Percentiles rank a stretch among this genome's conserved stretches.
phyloP scores from a whole-genome alignment of 352 stramenopile genomes.

The Aphanomyces cochlioides region DNA sequence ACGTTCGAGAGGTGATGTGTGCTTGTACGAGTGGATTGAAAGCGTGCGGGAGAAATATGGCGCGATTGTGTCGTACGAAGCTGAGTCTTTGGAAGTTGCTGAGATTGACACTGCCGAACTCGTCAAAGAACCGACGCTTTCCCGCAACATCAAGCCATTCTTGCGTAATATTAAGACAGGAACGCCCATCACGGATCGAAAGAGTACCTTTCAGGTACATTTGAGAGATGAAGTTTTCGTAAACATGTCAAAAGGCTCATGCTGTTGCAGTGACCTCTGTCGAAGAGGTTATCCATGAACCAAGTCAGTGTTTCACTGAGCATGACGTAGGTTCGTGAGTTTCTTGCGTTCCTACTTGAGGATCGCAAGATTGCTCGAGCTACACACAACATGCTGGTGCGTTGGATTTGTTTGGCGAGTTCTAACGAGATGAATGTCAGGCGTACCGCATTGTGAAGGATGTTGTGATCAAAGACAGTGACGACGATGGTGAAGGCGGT shows the following conservation, averaged over 20 bases:
- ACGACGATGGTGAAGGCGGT: conserved; percentile 80
- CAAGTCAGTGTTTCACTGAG: no score
- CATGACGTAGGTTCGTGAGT: conserved; percentile 65
- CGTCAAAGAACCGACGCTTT: neutral
- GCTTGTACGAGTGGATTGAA: conserved; percentile 85
- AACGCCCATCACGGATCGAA: conserved; percentile 64
- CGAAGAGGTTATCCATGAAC: conserved; percentile 8
- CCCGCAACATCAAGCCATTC: conserved; percentile 7
- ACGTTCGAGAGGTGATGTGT: conserved; percentile 70
- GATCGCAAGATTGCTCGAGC: conserved; percentile 78
- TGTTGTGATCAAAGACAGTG: conserved; percentile 76
- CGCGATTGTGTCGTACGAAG: conserved; percentile 7
- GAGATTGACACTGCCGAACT: conserved; percentile 8
- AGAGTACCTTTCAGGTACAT: conserved; percentile 68
- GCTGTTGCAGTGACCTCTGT: conserved; percentile 14
- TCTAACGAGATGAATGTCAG: neutral
- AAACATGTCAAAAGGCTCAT: conserved; percentile 25
- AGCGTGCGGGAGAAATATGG: conserved; percentile 69
- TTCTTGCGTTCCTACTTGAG: conserved; percentile 71
- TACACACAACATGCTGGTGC: conserved; percentile 81
- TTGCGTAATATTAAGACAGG: conserved; percentile 61
- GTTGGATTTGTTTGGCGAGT: neutral
- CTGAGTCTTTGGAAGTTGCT: conserved; percentile 6
- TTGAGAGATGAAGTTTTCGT: neutral
- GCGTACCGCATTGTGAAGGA: conserved; percentile 72